phyloP scores from a whole-genome alignment of 129 eudicot species.

The Flaveria robusta region DNA sequence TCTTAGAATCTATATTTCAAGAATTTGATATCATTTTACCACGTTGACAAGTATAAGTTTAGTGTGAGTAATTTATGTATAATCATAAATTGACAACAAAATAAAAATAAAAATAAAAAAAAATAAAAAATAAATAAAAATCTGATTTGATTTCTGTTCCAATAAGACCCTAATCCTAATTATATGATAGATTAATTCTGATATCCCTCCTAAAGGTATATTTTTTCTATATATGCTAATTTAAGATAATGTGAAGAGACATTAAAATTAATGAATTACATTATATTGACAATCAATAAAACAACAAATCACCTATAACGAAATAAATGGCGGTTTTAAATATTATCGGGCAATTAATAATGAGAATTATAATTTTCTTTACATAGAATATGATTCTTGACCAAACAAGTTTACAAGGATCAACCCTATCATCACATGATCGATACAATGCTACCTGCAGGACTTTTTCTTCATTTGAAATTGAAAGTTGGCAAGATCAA shows the following conservation, averaged over 20 bases:
- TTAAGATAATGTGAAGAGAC: slow-evolving; percentile 33
- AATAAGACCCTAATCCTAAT: background rate
- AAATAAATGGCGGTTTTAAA: slow-evolving; percentile 6
- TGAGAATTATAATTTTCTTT: too few relatives aligned
- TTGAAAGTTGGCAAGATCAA: too few relatives aligned
- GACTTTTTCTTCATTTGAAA: too few relatives aligned
- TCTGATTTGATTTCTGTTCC: background rate
- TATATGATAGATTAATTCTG: slow-evolving; percentile 12
- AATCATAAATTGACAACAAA: background rate
- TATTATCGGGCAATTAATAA: background rate
- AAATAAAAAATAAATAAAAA: too few relatives aligned
- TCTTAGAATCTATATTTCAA: too few relatives aligned
- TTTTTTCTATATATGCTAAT: slow-evolving; percentile 28
- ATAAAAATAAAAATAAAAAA: too few relatives aligned
- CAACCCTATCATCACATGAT: too few relatives aligned
- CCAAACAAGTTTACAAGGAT: too few relatives aligned
- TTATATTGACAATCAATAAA: slow-evolving; percentile 16
- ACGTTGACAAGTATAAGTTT: background rate
- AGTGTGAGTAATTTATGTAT: background rate
- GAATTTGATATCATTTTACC: too few relatives aligned
- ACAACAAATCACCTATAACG: background rate
- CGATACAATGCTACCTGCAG: too few relatives aligned
- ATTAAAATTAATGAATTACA: slow-evolving; percentile 10
- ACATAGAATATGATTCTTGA: too few relatives aligned
- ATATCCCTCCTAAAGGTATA: slow-evolving; percentile 8